These are phyloP conservation scores for Epichloe scottii DNA, from an alignment of 2,329 filamentous ascomycete species.

Conservation along the genomic window DNA sequence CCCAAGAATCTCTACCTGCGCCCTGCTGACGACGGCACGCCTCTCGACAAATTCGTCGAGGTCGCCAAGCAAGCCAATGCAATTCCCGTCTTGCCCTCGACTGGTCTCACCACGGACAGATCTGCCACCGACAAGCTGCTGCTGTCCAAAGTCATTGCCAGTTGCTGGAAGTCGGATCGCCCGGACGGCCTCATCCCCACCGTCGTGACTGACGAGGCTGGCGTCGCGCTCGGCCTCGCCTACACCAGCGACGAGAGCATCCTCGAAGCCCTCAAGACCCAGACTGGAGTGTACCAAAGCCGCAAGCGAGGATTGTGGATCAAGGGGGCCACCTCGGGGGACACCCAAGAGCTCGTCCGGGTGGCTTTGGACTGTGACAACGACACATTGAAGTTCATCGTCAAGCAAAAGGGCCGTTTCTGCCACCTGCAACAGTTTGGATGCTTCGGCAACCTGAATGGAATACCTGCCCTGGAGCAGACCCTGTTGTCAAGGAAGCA, in stretches of 20 bases:
- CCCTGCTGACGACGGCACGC: conserved; percentile 31
- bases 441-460: conserved; percentile 78
- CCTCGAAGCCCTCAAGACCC: conserved; percentile 67
- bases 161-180: conserved; percentile 69
- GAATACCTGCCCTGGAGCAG: conserved; percentile 74
- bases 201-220: conserved; percentile 79
- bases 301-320: conserved; percentile 92
- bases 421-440: conserved; percentile 87
- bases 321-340: conserved; percentile 89
- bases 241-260: conserved; percentile 93
- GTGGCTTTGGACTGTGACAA: conserved; percentile 86
- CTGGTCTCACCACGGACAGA: conserved; percentile 55
- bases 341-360: conserved; percentile 78
- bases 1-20: conserved; percentile 37
- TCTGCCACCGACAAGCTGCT: conserved; percentile 40
- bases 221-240: conserved; percentile 73
- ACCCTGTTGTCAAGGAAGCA: conserved; percentile 71
- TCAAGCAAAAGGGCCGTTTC: conserved; percentile 83
- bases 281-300: conserved; percentile 83
- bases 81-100: conserved; percentile 64
- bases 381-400: conserved; percentile 82
- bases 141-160: conserved; percentile 60
- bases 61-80: conserved; percentile 38
- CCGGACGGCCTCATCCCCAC: conserved; percentile 78
- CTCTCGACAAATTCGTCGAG: conserved; percentile 34